Conservation (phyloP, 441 rosid genomes). For the Omphalea diandra region DNA sequence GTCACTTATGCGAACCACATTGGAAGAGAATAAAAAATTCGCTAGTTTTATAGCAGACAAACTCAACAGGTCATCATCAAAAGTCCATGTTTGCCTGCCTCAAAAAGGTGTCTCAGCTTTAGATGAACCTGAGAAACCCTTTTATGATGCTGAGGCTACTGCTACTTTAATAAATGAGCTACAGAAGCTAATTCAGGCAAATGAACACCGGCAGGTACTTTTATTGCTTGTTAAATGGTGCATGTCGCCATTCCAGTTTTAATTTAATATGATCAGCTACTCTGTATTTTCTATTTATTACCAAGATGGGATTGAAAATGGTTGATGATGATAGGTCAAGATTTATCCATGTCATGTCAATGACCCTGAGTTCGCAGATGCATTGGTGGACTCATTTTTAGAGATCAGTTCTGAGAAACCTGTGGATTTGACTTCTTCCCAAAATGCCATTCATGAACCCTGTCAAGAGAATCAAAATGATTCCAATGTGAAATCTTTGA, state of each 20-base stretch:
- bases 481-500: slow-evolving; percentile 25
- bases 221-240: slow-evolving; percentile 20
- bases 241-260: slow-evolving; percentile 5
- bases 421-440: slow-evolving; percentile 29
- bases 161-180: slow-evolving; percentile 60
- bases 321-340: slow-evolving; percentile 49
- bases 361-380: slow-evolving; percentile 81
- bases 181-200: slow-evolving; percentile 51
- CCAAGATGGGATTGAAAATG: slow-evolving; percentile 19
- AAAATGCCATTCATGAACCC: slow-evolving; percentile 26
- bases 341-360: slow-evolving; percentile 67
- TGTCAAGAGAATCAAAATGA: slow-evolving; percentile 30
- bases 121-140: slow-evolving; percentile 77
- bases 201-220: slow-evolving; percentile 63
- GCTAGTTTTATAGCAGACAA: slow-evolving; percentile 80
- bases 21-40: slow-evolving; percentile 72
- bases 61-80: slow-evolving; percentile 67
- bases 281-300: slow-evolving; percentile 2
- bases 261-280: neutral
- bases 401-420: slow-evolving; percentile 47
- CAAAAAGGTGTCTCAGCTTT: slow-evolving; percentile 79
- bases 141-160: slow-evolving; percentile 81
- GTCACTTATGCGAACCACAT: slow-evolving; percentile 75
- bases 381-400: slow-evolving; percentile 68
- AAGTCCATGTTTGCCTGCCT: slow-evolving; percentile 68